phyloP scores from a whole-genome alignment of 345 rosid species.

The Citrus australasica region DNA sequence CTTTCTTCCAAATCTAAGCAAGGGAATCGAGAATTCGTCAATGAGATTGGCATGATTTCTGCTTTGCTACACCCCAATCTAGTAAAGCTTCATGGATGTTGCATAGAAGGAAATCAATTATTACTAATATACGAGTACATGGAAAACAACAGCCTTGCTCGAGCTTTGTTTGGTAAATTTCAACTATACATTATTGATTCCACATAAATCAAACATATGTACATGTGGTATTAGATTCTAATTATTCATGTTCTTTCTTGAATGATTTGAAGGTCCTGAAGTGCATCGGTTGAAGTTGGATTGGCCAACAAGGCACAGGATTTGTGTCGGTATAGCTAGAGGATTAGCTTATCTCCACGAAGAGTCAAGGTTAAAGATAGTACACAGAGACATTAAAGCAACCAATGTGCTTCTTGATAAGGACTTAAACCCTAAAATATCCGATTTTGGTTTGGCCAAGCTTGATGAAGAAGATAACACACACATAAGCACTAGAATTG shows the following conservation, averaged over 20 bases:
- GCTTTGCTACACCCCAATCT: conserved; percentile 63
- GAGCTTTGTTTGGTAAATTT: conserved; percentile 54
- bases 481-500: conserved; percentile 65
- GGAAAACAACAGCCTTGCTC: conserved; percentile 68
- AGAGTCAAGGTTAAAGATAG: conserved; percentile 63
- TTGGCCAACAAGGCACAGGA: conserved; percentile 60
- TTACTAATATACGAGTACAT: conserved; percentile 65
- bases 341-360: conserved; percentile 69
- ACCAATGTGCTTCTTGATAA: conserved; percentile 64
- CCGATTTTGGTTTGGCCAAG: conserved; percentile 73
- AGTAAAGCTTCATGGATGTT: conserved; percentile 66
- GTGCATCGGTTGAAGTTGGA: conserved; percentile 43
- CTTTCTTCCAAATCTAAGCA: conserved; percentile 68
- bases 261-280: conserved; percentile 32
- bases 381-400: conserved; percentile 74
- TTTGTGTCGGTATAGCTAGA: conserved; percentile 65
- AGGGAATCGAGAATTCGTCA: conserved; percentile 66
- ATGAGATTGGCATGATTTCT: conserved; percentile 56
- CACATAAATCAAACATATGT: neutral
- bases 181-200: neutral
- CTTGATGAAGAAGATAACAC: conserved; percentile 65
- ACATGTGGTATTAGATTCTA: neutral
- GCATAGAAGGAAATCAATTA: conserved; percentile 57
- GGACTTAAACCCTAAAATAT: conserved; percentile 50
- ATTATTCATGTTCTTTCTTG: neutral